phyloP scores from a whole-genome alignment of 2,329 filamentous ascomycete species.

The Stagonosporopsis cucurbitacearum region DNA sequence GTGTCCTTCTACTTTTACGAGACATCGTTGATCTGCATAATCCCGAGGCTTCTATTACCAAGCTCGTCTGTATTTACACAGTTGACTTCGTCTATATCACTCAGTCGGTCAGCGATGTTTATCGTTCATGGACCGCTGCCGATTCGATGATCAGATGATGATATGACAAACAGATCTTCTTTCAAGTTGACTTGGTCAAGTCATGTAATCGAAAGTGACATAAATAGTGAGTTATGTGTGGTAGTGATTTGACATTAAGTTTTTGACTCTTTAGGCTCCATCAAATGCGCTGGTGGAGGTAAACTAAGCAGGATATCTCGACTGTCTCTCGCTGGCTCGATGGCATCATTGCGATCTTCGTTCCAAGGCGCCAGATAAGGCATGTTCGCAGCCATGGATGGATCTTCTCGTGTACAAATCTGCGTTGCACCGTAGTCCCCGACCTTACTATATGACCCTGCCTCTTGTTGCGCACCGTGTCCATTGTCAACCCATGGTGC shows the following conservation, averaged over 20 bases:
- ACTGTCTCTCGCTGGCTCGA: neutral
- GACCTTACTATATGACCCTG: neutral
- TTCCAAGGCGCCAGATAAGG: neutral
- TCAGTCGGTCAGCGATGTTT: too few relatives aligned
- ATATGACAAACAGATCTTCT: too few relatives aligned
- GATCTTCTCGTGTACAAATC: neutral
- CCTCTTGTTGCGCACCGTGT: neutral
- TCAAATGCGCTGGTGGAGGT: neutral
- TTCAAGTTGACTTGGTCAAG: too few relatives aligned
- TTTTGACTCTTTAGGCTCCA: neutral
- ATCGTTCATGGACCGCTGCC: too few relatives aligned
- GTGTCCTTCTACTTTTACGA: slow-evolving; percentile 28
- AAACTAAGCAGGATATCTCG: neutral
- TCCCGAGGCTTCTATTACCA: neutral
- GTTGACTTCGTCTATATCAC: too few relatives aligned
- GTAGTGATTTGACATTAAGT: neutral
- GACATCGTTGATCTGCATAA: slow-evolving; percentile 24
- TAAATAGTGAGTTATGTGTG: too few relatives aligned
- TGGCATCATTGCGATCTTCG: neutral
- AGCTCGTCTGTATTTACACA: neutral
- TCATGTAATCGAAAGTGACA: too few relatives aligned
- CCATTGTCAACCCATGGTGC: neutral
- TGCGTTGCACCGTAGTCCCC: neutral
- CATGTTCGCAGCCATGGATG: neutral
- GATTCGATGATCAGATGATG: too few relatives aligned